Evolutionary conservation across 495 filamentous ascomycete species (phyloP).

Genomic region (Aspergillus heteromorphus): DNA sequence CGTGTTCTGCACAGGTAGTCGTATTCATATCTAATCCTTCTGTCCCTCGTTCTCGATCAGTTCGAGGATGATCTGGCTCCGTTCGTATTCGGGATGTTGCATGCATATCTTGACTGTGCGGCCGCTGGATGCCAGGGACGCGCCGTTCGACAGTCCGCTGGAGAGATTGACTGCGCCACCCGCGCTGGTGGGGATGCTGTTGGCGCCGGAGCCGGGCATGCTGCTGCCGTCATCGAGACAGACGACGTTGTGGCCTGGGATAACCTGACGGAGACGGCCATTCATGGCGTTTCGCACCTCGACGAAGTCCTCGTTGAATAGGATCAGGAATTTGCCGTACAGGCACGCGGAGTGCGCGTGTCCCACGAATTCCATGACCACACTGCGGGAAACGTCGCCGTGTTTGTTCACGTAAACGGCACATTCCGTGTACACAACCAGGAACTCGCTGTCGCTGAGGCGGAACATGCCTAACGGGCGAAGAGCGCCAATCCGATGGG

Average conservation of each 20-base stretch:
- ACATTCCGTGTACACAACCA: slow-evolving; percentile 91
- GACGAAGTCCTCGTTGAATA: slow-evolving; percentile 87
- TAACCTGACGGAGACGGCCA: slow-evolving; percentile 86
- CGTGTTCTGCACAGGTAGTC: too few relatives aligned
- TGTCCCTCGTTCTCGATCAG: slow-evolving; percentile 92
- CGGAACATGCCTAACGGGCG: slow-evolving; percentile 94
- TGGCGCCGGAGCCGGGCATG: slow-evolving; percentile 29
- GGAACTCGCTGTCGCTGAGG: slow-evolving; percentile 84
- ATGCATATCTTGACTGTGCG: slow-evolving; percentile 88
- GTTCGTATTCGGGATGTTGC: slow-evolving; percentile 82
- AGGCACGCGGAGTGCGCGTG: slow-evolving; percentile 81
- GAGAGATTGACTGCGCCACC: slow-evolving; percentile 22
- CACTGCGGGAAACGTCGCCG: slow-evolving; percentile 83
- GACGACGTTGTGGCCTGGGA: slow-evolving; percentile 80
- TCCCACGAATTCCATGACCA: slow-evolving; percentile 97
- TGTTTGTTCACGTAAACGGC: slow-evolving; percentile 98
- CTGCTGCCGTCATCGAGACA: slow-evolving; percentile 81
- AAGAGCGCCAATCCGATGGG: slow-evolving; percentile 69
- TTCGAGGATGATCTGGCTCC: slow-evolving; percentile 82
- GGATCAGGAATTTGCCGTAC: slow-evolving; percentile 66
- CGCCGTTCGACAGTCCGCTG: slow-evolving; percentile 31
- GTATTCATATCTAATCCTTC: slow-evolving; percentile 63
- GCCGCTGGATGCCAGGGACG: slow-evolving; percentile 15
- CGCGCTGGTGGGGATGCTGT: slow-evolving; percentile 24
- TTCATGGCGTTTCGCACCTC: slow-evolving; percentile 97